Evolutionary conservation across 371 early-diverging fungal species (phyloP).

Genomic region (Mucor racemosus): DNA sequence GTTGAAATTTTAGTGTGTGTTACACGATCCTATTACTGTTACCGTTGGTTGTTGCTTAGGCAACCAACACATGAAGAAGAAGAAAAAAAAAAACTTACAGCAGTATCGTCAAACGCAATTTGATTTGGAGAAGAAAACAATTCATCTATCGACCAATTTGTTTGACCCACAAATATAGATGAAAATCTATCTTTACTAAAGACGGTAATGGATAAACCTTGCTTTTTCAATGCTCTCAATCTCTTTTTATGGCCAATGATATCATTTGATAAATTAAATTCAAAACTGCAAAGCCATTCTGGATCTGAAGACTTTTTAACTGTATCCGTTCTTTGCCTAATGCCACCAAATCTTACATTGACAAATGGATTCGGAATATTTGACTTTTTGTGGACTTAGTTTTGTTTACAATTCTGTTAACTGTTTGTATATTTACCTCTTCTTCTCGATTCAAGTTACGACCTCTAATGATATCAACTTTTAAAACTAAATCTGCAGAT

Average conservation of each 20-base stretch:
- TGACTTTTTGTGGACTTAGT: constrained; percentile 18
- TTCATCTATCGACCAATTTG: constrained; percentile 34
- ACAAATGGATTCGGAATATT: constrained; percentile 40
- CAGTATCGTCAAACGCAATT: constrained; percentile 29
- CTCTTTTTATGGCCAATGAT: constrained; percentile 28
- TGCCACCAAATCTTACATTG: constrained; percentile 45
- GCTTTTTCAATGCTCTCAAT: constrained; percentile 27
- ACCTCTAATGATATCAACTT: constrained; percentile 36
- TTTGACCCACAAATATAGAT: constrained; percentile 46
- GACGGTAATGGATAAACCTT: constrained; percentile 40
- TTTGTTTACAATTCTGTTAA: not conserved
- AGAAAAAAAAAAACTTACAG: constrained; percentile 4
- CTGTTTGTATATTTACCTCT: constrained; percentile 22
- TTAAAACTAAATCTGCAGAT: constrained; percentile 31
- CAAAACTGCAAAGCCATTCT: constrained; percentile 50
- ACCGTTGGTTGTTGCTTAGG: not conserved
- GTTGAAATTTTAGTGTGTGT: not conserved
- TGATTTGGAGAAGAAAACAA: constrained; percentile 29
- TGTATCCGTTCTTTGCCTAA: constrained; percentile 49
- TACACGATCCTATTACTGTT: constrained; percentile 14
- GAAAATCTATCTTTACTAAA: constrained; percentile 50
- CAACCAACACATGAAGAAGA: too few species aligned
- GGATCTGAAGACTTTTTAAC: constrained; percentile 40
- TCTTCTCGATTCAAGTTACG: constrained; percentile 31
- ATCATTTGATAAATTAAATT: constrained; percentile 39